Base-by-base conservation (phyloP, 2,329 filamentous ascomycete species). In the Xylaria sp. region DNA sequence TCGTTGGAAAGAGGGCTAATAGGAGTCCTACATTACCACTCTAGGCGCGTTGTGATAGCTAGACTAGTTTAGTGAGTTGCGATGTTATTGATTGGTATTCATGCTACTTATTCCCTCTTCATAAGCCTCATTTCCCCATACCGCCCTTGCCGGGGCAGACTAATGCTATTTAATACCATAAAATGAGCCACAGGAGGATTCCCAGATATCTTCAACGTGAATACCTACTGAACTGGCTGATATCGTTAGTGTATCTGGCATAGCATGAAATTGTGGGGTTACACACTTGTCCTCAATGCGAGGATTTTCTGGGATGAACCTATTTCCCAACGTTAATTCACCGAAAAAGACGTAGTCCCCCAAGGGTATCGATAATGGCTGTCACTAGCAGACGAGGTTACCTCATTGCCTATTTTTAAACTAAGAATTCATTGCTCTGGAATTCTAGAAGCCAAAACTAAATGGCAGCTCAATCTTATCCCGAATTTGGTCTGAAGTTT, bases 401-500 rank as follows among this genome's bases (percentile, higher is more conserved):
- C 31, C 13, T 29, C 15, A 9, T 43, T 10, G 25, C 17, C 23
- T 33, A 35, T 44, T 6, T 19, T 3, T 13, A 33, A 31, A 19
- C 6, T n/a, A 3, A 27, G 19, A 25, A 49, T 51, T 15, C 15
- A 19, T 51, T 33, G 21, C 1, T 41, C 15, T 9, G 4, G 10
- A 21, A 29, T 19, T 19, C 44, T 43, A 64, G 25, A 46, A 21
- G 17, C 23, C 19, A 38, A 72, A 69, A 23, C 62, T 64, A 8
- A 71, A 64, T 9, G 68, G 63, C 37, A 71, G 60, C 52, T 68
- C 68, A 54, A 74, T 66, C 56, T 74, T 74, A 47, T 72, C 71
- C 27, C 71, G 71, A 58, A 74, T 71, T 64, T 74, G 71, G 56
- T 74, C 72, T 74, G 38, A 17, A 17, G 7, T 33, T 29, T 6